Conservation (phyloP, 1,139 yeast genomes). For the Sugiyamaella neomexicana region DNA sequence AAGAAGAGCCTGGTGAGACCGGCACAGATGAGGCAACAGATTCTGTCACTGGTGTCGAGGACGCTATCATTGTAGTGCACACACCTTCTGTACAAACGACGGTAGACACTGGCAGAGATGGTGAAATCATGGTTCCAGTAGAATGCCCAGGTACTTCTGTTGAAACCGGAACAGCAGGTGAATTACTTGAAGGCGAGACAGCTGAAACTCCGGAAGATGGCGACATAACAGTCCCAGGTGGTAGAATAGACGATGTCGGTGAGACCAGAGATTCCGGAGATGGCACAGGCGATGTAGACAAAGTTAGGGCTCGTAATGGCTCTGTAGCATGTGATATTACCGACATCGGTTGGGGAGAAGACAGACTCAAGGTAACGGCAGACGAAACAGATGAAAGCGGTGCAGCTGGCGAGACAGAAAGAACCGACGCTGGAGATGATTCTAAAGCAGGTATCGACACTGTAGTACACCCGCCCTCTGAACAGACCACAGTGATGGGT, state of each 20-base stretch:
- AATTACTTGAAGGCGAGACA: background rate
- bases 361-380: background rate
- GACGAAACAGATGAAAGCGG: background rate
- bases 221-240: too few species aligned
- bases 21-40: background rate
- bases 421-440: too few species aligned
- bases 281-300: too few species aligned
- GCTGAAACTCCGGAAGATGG: background rate
- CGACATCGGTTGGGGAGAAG: too few species aligned
- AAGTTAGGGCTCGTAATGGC: too few species aligned
- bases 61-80: background rate
- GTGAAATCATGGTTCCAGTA: too few species aligned
- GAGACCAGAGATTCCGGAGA: too few species aligned
- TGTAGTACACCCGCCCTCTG: background rate
- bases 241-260: too few species aligned
- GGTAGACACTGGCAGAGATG: conserved; percentile 2
- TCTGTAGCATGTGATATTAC: too few species aligned
- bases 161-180: too few species aligned
- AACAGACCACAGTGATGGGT: background rate
- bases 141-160: too few species aligned
- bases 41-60: background rate
- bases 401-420: too few species aligned
- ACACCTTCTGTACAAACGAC: conserved; percentile 2
- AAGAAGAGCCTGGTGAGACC: background rate
- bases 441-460: background rate